Conservation (phyloP, 83 land plant genomes). For the Thuja plicata region DNA sequence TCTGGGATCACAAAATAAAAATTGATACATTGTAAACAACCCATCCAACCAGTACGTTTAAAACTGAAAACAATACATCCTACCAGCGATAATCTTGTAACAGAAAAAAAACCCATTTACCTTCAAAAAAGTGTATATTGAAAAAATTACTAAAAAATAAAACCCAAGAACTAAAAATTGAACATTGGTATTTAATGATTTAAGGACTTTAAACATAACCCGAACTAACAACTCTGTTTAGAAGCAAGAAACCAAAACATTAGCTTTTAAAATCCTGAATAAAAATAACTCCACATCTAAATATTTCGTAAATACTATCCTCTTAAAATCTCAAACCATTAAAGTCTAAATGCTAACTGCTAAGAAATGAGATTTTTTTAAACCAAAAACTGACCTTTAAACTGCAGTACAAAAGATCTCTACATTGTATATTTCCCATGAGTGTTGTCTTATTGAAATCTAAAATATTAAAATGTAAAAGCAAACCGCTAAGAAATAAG, state of each 20-base stretch:
- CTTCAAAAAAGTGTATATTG: background rate
- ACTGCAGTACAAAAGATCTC: background rate
- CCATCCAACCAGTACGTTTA: background rate
- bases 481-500: too few species aligned
- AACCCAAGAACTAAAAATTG: background rate
- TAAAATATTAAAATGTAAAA: too few species aligned
- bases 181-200: background rate
- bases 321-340: background rate
- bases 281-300: background rate
- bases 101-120: background rate
- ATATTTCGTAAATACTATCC: background rate
- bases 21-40: background rate
- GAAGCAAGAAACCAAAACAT: too few species aligned
- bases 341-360: background rate
- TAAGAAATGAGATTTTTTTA: background rate
- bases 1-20: background rate
- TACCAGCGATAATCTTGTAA: background rate
- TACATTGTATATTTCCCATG: too few species aligned
- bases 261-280: background rate
- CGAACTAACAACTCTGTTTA: background rate
- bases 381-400: background rate
- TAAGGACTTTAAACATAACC: background rate
- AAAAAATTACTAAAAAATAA: background rate
- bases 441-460: too few species aligned
- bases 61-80: background rate